These are phyloP conservation scores for Colletotrichum musicola DNA, from an alignment of 2,329 filamentous ascomycete species.

Conservation along the genomic window DNA sequence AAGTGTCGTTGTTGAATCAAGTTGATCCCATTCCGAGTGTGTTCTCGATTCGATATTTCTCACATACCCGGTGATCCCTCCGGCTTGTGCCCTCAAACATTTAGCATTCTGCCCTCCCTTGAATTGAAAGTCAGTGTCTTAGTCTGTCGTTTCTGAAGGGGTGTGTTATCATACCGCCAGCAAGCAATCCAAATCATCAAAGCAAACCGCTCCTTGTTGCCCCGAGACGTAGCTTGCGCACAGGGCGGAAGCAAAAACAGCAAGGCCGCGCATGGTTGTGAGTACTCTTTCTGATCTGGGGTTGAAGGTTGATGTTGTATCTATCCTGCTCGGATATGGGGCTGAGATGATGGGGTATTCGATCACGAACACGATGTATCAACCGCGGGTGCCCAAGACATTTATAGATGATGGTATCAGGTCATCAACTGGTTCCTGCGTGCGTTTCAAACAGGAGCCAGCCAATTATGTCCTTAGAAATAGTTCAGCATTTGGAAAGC, in stretches of 20 bases:
- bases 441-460: neutral
- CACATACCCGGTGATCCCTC: conserved; percentile 24
- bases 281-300: neutral
- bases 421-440: neutral
- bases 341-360: neutral
- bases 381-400: neutral
- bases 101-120: conserved; percentile 34
- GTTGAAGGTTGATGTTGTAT: neutral
- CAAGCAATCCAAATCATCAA: conserved; percentile 31
- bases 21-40: too few species aligned
- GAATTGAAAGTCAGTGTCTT: neutral
- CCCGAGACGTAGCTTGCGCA: conserved; percentile 29
- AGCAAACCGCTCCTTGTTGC: conserved; percentile 34
- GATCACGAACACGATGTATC: neutral
- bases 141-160: neutral
- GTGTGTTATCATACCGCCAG: conserved; percentile 11
- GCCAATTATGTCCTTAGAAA: conserved; percentile 2
- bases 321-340: too few species aligned
- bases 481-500: neutral
- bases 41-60: too few species aligned
- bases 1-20: neutral
- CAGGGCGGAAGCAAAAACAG: conserved; percentile 26
- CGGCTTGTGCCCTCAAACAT: conserved; percentile 30
- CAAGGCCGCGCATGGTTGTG: conserved; percentile 20
- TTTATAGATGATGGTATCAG: conserved; percentile 20